These are phyloP conservation scores for Paulownia fortunei DNA, from an alignment of 257 asterid genomes.

Conservation along the genomic window DNA sequence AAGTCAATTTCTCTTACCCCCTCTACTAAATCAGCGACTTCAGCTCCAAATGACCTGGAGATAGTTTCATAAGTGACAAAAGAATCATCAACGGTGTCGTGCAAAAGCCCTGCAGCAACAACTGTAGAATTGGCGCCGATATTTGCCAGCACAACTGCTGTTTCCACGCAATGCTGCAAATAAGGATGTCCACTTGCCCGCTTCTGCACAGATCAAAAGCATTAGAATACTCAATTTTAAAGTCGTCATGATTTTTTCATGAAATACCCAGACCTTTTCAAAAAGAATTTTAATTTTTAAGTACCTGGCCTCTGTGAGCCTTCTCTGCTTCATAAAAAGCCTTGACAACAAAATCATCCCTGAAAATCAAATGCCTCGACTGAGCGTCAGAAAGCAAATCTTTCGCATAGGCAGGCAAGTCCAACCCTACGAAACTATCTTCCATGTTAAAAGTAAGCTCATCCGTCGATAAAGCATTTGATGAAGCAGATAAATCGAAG, in stretches of 20 bases:
- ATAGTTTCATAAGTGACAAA: constrained; percentile 66
- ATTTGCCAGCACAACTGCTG: constrained; percentile 74
- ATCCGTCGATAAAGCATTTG: constrained; percentile 45
- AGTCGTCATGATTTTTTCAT: neutral
- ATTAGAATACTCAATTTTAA: neutral
- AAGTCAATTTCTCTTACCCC: constrained; percentile 66
- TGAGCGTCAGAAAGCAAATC: constrained; percentile 80
- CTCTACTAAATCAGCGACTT: constrained; percentile 85
- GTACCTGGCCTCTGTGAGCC: constrained; percentile 84
- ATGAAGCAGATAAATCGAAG: constrained; percentile 42
- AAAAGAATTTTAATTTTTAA: neutral
- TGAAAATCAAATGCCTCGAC: constrained; percentile 65
- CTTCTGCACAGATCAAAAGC: constrained; percentile 52
- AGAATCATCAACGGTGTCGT: constrained; percentile 89
- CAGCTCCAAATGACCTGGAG: constrained; percentile 64
- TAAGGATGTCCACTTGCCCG: constrained; percentile 96
- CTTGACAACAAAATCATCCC: constrained; percentile 74
- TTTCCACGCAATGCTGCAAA: constrained; percentile 94
- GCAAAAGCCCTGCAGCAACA: constrained; percentile 96
- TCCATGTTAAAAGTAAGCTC: constrained; percentile 92
- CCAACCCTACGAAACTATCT: constrained; percentile 51
- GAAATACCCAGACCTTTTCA: neutral
- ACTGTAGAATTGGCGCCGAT: constrained; percentile 90
- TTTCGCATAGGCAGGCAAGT: constrained; percentile 63
- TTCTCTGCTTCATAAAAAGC: constrained; percentile 87